phyloP scores from a whole-genome alignment of 352 stramenopile species.

The Globisporangium spiculum region DNA sequence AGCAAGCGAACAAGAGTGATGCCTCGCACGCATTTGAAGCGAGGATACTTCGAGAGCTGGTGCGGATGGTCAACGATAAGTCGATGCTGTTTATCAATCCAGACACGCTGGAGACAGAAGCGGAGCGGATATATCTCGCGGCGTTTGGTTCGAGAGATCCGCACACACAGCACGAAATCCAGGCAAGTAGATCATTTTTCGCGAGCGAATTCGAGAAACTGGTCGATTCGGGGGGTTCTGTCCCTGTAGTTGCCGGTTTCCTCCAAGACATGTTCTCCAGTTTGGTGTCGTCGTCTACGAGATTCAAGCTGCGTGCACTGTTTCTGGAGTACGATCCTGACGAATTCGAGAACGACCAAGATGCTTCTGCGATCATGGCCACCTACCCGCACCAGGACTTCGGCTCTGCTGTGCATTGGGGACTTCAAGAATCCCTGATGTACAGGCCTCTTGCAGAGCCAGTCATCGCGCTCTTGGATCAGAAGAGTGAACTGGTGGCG shows the following conservation, averaged over 20 bases:
- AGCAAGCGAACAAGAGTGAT: neutral
- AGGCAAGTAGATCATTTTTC: constrained; percentile 38
- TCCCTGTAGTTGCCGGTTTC: constrained; percentile 25
- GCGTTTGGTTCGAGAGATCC: constrained; percentile 31
- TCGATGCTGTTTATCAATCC: constrained; percentile 16
- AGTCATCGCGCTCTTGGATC: constrained; percentile 22
- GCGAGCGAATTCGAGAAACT: constrained; percentile 46
- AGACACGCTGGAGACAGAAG: constrained; percentile 8
- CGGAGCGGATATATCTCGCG: constrained; percentile 23
- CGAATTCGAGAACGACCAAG: constrained; percentile 14
- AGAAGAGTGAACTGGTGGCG: constrained; percentile 11
- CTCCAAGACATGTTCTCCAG: constrained; percentile 51
- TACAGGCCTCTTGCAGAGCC: constrained; percentile 35
- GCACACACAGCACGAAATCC: constrained; percentile 42
- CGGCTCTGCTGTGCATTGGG: constrained; percentile 70
- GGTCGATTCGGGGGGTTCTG: constrained; percentile 6
- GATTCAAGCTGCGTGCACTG: constrained; percentile 58
- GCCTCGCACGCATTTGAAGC: neutral
- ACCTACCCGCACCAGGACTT: constrained; percentile 73
- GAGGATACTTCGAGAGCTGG: constrained; percentile 22
- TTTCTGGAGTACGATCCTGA: constrained; percentile 62
- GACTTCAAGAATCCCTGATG: constrained; percentile 48
- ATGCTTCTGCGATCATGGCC: constrained; percentile 24
- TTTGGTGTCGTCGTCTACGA: constrained; percentile 47
- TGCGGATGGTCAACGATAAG: constrained; percentile 9